Percentiles rank a stretch among this genome's conserved stretches.
Evolutionary conservation across 257 asterid species (phyloP).

Genomic region (Solanum etuberosum): DNA sequence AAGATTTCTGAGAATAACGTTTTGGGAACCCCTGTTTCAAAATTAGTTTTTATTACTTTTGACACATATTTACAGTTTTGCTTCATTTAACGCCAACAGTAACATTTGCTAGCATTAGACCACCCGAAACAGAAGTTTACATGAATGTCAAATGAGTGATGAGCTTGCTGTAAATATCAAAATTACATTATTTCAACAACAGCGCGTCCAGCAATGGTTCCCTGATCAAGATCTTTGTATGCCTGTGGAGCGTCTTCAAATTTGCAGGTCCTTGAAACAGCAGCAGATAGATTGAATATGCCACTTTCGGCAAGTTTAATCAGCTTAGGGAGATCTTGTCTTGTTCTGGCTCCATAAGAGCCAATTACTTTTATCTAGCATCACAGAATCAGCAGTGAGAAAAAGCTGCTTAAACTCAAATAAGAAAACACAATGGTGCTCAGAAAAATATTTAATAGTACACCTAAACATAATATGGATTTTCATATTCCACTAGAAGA

Average conservation of each 20-base stretch:
- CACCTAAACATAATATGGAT: not conserved
- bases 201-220: conserved; percentile 72
- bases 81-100: not conserved
- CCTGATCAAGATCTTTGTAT: conserved; percentile 65
- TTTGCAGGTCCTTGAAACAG: conserved; percentile 79
- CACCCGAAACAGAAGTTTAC: not conserved
- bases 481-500: not conserved
- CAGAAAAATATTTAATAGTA: not conserved
- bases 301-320: conserved; percentile 84
- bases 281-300: conserved; percentile 60
- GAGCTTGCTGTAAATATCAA: not conserved
- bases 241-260: conserved; percentile 66
- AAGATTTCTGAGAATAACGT: not conserved
- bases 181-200: conserved; percentile 77
- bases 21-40: not conserved
- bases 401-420: not conserved
- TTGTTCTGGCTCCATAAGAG: conserved; percentile 88
- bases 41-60: not conserved
- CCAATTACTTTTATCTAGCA: conserved; percentile 87
- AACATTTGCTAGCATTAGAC: not conserved
- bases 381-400: not conserved
- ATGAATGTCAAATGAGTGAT: not conserved
- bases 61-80: not conserved
- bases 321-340: conserved; percentile 93
- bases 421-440: not conserved